These are phyloP conservation scores for Bothriochloa decipiens DNA, from an alignment of 176 grass and related monocot genomes.

Conservation along the genomic window DNA sequence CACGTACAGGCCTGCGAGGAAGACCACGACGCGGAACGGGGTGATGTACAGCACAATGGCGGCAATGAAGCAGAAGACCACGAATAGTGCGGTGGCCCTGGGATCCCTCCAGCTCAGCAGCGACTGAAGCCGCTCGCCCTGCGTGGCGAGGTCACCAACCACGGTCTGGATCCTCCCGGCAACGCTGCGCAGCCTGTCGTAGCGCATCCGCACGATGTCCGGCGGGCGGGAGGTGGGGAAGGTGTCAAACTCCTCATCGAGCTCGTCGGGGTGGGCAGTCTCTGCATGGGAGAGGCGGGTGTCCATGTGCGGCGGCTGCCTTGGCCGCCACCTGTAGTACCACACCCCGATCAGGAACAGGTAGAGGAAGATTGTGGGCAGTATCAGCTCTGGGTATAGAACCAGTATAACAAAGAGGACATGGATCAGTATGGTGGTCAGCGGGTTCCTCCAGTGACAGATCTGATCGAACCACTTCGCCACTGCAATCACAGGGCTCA, in stretches of 20 bases:
- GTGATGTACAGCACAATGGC: slow-evolving; percentile 68
- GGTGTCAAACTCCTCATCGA: slow-evolving; percentile 70
- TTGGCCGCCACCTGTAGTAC: slow-evolving; percentile 66
- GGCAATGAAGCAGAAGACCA: slow-evolving; percentile 59
- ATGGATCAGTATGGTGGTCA: slow-evolving; percentile 71
- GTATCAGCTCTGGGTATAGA: slow-evolving; percentile 72
- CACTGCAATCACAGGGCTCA: slow-evolving; percentile 54
- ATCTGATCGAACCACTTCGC: slow-evolving; percentile 69
- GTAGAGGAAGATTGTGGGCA: slow-evolving; percentile 71
- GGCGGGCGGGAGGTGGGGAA: slow-evolving; percentile 61
- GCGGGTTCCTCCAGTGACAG: slow-evolving; percentile 66
- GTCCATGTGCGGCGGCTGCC: slow-evolving; percentile 72
- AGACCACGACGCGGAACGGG: slow-evolving; percentile 59
- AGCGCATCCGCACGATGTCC: slow-evolving; percentile 57
- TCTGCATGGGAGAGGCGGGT: slow-evolving; percentile 67
- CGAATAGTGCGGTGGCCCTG: slow-evolving; percentile 55
- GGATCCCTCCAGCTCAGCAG: slow-evolving; percentile 75
- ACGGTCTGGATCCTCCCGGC: slow-evolving; percentile 68
- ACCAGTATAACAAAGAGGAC: slow-evolving; percentile 64
- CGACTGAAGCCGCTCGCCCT: slow-evolving; percentile 68
- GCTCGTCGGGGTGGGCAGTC: slow-evolving; percentile 61
- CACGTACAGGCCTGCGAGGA: slow-evolving; percentile 58
- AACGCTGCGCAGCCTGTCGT: slow-evolving; percentile 61
- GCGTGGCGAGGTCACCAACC: slow-evolving; percentile 66
- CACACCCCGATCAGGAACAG: slow-evolving; percentile 75